phyloP scores from a whole-genome alignment of 768 basidiomycete species.

The Melanogaster broomeanus region DNA sequence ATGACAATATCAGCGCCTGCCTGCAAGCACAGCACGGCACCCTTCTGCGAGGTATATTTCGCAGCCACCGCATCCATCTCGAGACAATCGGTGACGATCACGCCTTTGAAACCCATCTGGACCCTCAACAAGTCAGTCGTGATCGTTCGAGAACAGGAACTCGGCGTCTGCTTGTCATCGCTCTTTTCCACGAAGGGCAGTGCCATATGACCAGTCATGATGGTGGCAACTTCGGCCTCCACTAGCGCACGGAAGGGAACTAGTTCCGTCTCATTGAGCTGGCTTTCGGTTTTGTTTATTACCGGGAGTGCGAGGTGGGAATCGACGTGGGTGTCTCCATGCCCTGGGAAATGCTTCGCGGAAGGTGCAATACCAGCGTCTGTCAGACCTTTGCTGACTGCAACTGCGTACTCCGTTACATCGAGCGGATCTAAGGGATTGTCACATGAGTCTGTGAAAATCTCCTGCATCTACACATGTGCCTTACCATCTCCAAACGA shows the following conservation, averaged over 20 bases:
- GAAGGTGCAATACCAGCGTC: constrained; percentile 55
- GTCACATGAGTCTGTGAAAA: neutral
- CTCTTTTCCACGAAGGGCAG: constrained; percentile 50
- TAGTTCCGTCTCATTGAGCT: constrained; percentile 51
- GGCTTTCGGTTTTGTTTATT: constrained; percentile 49
- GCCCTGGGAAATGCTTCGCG: constrained; percentile 74
- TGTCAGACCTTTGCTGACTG: constrained; percentile 50
- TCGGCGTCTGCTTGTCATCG: constrained; percentile 50
- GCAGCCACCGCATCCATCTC: constrained; percentile 75
- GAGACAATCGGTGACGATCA: constrained; percentile 73
- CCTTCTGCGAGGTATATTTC: constrained; percentile 35
- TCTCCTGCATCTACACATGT: neutral
- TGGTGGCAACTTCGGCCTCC: constrained; percentile 44
- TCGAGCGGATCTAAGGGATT: constrained; percentile 47
- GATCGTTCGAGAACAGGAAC: constrained; percentile 55
- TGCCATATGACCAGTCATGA: constrained; percentile 80
- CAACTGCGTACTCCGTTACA: constrained; percentile 50
- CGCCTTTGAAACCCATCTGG: constrained; percentile 53
- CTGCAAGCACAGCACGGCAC: constrained; percentile 54
- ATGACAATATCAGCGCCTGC: constrained; percentile 76
- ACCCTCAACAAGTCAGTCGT: constrained; percentile 54
- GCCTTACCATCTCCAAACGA: constrained; percentile 66
- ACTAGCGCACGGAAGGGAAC: constrained; percentile 57
- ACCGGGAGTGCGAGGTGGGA: constrained; percentile 67
- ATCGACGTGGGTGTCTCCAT: constrained; percentile 72